Conservation (phyloP, 1,139 yeast genomes). For the Blastobotrys petasosporus region DNA sequence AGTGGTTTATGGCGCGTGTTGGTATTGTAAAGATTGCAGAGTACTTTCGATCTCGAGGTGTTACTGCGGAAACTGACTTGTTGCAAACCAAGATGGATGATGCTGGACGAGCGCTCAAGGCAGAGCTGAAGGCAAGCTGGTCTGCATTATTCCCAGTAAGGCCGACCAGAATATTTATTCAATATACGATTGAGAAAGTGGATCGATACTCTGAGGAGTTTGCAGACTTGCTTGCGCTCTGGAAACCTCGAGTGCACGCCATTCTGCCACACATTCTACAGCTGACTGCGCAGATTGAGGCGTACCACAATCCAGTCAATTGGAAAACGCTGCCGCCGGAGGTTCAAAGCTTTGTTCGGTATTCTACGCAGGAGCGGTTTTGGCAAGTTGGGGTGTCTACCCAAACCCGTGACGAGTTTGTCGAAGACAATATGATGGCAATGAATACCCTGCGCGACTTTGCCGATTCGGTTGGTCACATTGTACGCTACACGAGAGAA, state of each 20-base stretch:
- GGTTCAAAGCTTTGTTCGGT: conserved; percentile 83
- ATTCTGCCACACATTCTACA: conserved; percentile 87
- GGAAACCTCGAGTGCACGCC: conserved; percentile 93
- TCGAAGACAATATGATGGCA: conserved; percentile 91
- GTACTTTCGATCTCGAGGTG: conserved; percentile 78
- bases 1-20: conserved; percentile 96
- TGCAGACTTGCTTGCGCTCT: conserved; percentile 60
- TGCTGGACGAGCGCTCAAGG: conserved; percentile 70
- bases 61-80: conserved; percentile 68
- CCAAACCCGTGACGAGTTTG: conserved; percentile 88
- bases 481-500: conserved; percentile 90
- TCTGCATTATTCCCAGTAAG: conserved; percentile 90
- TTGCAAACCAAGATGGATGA: conserved; percentile 83
- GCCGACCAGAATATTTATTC: conserved; percentile 91
- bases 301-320: conserved; percentile 88
- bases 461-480: conserved; percentile 98
- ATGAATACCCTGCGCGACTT: conserved; percentile 90
- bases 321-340: conserved; percentile 85
- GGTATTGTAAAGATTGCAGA: conserved; percentile 92
- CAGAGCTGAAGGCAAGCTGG: conserved; percentile 84
- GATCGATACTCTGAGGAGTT: conserved; percentile 74
- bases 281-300: conserved; percentile 81
- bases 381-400: conserved; percentile 99
- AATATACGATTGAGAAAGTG: conserved; percentile 88
- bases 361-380: conserved; percentile 85